Evolutionary conservation across 2,329 filamentous ascomycete genomes (phyloP).

Genomic region (Rutstroemia sp.): DNA sequence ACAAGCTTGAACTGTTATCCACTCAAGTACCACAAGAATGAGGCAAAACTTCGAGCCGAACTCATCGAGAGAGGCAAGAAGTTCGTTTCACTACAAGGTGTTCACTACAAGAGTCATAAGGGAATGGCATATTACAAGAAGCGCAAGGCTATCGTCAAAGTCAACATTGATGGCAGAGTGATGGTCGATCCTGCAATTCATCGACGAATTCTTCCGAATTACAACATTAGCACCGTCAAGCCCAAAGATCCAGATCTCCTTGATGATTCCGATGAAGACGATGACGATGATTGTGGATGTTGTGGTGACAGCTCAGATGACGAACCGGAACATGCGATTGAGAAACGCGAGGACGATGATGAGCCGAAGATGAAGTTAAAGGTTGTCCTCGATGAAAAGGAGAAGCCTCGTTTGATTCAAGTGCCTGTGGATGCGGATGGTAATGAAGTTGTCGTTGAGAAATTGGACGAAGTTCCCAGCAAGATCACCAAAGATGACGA

Average conservation of each 20-base stretch:
- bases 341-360: conserved; percentile 20
- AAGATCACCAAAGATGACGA: conserved; percentile 21
- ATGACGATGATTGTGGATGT: conserved; percentile 32
- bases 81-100: conserved; percentile 72
- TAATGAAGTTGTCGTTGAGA: conserved; percentile 45
- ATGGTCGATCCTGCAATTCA: conserved; percentile 85
- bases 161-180: conserved; percentile 78
- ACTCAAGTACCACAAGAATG: conserved; percentile 70
- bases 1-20: conserved; percentile 71
- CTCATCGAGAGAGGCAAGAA: conserved; percentile 78
- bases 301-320: conserved; percentile 31
- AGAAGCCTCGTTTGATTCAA: conserved; percentile 42
- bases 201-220: conserved; percentile 79
- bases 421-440: conserved; percentile 49
- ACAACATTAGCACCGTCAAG: conserved; percentile 66
- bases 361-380: conserved; percentile 31
- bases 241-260: conserved; percentile 60
- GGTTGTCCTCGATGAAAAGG: conserved; percentile 38
- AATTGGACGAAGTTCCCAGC: conserved; percentile 45
- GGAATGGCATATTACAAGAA: conserved; percentile 82
- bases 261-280: conserved; percentile 40
- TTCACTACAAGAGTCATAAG: conserved; percentile 76
- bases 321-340: conserved; percentile 26
- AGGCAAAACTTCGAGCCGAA: conserved; percentile 53
- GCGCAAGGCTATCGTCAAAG: conserved; percentile 65